Evolutionary conservation across 148 eudicot genomes (phyloP), one percentile per base, ranked within the genome.

Genomic region (Mesembryanthemum crystallinum): DNA sequence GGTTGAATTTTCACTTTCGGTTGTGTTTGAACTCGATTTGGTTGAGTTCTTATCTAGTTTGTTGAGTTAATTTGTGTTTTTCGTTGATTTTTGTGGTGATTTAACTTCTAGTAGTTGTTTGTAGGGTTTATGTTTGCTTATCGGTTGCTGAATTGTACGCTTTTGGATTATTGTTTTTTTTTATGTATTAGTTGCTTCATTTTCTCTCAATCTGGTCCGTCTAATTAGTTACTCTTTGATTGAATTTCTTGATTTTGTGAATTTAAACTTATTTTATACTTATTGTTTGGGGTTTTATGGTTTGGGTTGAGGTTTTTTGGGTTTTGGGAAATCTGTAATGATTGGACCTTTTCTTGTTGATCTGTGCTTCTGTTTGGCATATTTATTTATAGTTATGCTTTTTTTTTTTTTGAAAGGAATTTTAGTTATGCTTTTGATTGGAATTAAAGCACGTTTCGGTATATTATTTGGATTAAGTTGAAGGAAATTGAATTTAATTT

Each of bases 21-120:
- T 66, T 39, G 3, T 64, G 4, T 7, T 64, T 64, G 27, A 35
- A 35, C 47, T 64, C 51, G 20, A 66, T 66, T 66, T 66, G 43
- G 5, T 39, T 12, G 69, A 66, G 64, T 39, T 39, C 33, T 23
- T n/a, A n/a, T n/a, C n/a, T n/a, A n/a, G 27, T 1, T 66, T 14
- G n/a, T 66, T 11, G 12, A 39, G 28, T 55, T 67, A 25, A 30
- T 17, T 42, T 70, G 72, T 29, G 32, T 47, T 13, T 32, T 52
- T 68, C 75, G 54, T 33, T 35, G 24, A 23, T 57, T 39, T 21
- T 61, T 42, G 45, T 75, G 79, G 66, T 69, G 64, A 68, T 72
- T 69, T 1, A 62, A 43, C 33, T 13, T 32, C 45, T 69, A 10
- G 27, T 63, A 32, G 12, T 37, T 35, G 64, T 57, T 20, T 66